A percentile compares a stretch with the other conserved stretches of the same genome.
These are phyloP conservation scores for Alternaria gansuensis DNA, from an alignment of 2,329 filamentous ascomycete genomes.

Conservation along the genomic window DNA sequence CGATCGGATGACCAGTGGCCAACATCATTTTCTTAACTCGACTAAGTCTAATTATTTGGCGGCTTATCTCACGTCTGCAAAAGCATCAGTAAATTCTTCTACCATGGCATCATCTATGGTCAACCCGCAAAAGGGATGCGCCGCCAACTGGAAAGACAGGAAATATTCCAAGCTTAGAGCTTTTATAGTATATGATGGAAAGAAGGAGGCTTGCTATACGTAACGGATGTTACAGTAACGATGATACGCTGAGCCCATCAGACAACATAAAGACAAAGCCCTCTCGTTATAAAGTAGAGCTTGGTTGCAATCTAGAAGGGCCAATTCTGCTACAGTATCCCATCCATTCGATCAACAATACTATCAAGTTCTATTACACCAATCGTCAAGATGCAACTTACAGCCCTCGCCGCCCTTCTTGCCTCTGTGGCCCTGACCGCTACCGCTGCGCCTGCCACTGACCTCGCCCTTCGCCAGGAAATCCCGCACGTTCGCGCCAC, in stretches of 20 bases:
- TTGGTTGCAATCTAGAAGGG: not conserved
- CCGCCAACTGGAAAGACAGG: not conserved
- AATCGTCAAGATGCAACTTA: slow-evolving; percentile 13
- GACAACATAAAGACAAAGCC: not conserved
- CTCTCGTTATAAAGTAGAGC: not conserved
- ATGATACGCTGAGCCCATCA: not conserved
- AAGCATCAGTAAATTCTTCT: not conserved
- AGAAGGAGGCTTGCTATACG: not conserved
- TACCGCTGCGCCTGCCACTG: slow-evolving; percentile 8
- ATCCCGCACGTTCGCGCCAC: slow-evolving; percentile 22
- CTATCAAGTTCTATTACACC: not conserved
- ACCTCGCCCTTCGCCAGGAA: slow-evolving; percentile 8
- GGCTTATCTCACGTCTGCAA: not conserved
- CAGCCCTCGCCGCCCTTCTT: slow-evolving; percentile 10
- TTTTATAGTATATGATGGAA: not conserved
- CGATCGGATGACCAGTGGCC: not conserved
- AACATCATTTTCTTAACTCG: not conserved
- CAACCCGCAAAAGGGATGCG: not conserved
- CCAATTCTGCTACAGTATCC: not conserved
- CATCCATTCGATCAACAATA: not conserved
- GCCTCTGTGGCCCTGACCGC: slow-evolving; percentile 10
- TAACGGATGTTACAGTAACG: not conserved
- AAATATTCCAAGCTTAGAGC: not conserved
- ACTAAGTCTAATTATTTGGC: not conserved
- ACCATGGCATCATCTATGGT: not conserved